Conservation (phyloP, 2,329 filamentous ascomycete genomes). For the Verticillium zaregamsianum region DNA sequence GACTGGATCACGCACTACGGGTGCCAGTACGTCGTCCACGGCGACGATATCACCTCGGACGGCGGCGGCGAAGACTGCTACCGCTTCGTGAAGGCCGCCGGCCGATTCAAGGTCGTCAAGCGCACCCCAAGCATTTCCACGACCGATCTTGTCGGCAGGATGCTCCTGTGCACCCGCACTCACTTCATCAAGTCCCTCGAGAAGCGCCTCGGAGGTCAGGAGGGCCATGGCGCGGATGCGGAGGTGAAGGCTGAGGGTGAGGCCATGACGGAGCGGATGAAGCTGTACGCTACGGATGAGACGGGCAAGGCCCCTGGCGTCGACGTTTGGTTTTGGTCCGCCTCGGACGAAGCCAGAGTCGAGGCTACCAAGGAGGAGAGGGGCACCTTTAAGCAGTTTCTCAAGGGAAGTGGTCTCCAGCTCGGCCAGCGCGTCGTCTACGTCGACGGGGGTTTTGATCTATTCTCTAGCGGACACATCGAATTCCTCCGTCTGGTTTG, state of each 20-base stretch:
- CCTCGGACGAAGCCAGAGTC: constrained; percentile 43
- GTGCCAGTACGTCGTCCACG: constrained; percentile 92
- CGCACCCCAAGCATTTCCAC: constrained; percentile 95
- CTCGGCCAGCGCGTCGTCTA: constrained; percentile 85
- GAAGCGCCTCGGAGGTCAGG: constrained; percentile 62
- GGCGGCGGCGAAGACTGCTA: constrained; percentile 94
- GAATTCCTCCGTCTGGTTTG: constrained; percentile 83
- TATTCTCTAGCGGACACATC: constrained; percentile 96
- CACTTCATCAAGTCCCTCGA: constrained; percentile 87
- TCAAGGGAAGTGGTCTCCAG: constrained; percentile 66
- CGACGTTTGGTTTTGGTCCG: constrained; percentile 81
- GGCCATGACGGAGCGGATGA: constrained; percentile 73
- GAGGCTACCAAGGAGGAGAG: constrained; percentile 50
- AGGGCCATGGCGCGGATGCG: constrained; percentile 62
- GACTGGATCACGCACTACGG: constrained; percentile 95
- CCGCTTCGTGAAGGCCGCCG: constrained; percentile 91
- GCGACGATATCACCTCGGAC: constrained; percentile 96
- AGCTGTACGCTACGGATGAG: constrained; percentile 83
- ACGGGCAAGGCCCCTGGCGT: constrained; percentile 73
- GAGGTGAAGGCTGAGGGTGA: constrained; percentile 61
- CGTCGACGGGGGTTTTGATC: constrained; percentile 92
- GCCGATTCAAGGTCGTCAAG: constrained; percentile 94
- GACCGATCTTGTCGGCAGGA: constrained; percentile 94
- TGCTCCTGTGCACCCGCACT: constrained; percentile 91
- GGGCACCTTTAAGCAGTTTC: constrained; percentile 63